A percentile compares a stretch with the other conserved stretches of the same genome.
Evolutionary conservation across 2,329 filamentous ascomycete genomes (phyloP).

Genomic region (Aspergillus japonicus): DNA sequence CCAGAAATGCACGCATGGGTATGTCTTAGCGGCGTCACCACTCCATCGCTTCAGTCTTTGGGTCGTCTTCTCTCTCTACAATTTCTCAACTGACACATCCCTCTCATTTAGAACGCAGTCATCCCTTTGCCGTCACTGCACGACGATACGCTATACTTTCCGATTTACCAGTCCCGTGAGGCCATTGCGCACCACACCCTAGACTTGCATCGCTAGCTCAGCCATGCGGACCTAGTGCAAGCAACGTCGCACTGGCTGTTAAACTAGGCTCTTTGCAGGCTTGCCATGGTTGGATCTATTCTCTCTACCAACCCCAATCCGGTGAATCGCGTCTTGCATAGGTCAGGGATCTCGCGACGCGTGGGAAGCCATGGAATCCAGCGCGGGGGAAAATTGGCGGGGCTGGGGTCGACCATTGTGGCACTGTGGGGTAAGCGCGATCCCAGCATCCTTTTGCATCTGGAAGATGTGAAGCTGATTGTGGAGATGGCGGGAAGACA

Average conservation of each 20-base stretch:
- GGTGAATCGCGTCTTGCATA: constrained; percentile 21
- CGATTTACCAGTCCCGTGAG: constrained; percentile 58
- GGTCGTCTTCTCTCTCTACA: too few relatives aligned
- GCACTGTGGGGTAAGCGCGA: neutral
- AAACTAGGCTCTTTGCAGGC: neutral
- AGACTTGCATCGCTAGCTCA: constrained; percentile 58
- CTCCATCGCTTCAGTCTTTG: too few relatives aligned
- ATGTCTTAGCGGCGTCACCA: too few relatives aligned
- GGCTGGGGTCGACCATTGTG: neutral
- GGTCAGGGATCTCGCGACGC: constrained; percentile 17
- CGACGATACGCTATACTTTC: constrained; percentile 34
- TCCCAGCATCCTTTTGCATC: neutral
- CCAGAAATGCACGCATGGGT: too few relatives aligned
- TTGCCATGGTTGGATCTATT: constrained; percentile 11
- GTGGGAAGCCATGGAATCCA: neutral
- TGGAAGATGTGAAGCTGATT: neutral
- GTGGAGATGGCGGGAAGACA: neutral
- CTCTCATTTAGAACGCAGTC: neutral
- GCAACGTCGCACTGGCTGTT: constrained; percentile 57
- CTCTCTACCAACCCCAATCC: constrained; percentile 11
- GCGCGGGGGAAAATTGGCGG: neutral
- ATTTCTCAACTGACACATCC: too few relatives aligned
- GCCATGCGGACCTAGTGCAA: constrained; percentile 55
- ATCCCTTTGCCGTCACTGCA: constrained; percentile 3
- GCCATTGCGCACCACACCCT: constrained; percentile 61